Base-by-base conservation (phyloP, 306 rosid species). In the Leucaena leucocephala region DNA sequence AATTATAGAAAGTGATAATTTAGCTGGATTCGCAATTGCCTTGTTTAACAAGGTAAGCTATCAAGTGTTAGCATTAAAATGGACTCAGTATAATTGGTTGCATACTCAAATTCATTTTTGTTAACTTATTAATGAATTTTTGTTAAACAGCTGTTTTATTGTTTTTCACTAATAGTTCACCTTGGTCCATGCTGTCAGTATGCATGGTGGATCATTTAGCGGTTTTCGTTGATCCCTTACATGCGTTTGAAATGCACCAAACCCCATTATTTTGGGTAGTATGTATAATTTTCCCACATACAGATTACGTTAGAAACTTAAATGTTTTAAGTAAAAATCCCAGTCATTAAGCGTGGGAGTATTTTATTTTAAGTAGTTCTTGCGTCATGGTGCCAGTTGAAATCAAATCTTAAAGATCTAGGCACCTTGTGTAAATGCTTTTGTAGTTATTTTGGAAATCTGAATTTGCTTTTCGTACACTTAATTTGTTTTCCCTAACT, bases 181-280 rank as follows among this genome's bases (percentile, higher is more conserved):
- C 75, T 19, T 14, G 55, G 75, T 46, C 61, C 34, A 45, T 40
- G 67, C 27, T 21, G 59, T 67, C 38, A 1, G 27, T 38, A 68
- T 36, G 22, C 62, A 55, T 11, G 22, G 71, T 49, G 49, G 16
- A 35, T 68, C 12, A 57, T 35, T 67, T 75, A 75, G 35, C 40
- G 21, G 62, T 80, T 22, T 3, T 33, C 27, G 9, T 10, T 62
- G 62, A 52, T 46, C 68, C 16, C 11, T 21, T 14, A 7, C 39
- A 42, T 22, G 11, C 27, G 43, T 35, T 38, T 33, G 39, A 64
- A 55, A 2, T 12, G 17, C 21, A 15, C 4, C 50, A 57, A 71
- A 80, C 65, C 79, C 36, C 40, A 57, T 67, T 67, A 22, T 73
- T 35, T 68, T 65, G 65, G 76, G 21, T 69, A 13, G 78, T 40